Base-by-base conservation (phyloP, 345 rosid genomes). In the Mangifera indica region DNA sequence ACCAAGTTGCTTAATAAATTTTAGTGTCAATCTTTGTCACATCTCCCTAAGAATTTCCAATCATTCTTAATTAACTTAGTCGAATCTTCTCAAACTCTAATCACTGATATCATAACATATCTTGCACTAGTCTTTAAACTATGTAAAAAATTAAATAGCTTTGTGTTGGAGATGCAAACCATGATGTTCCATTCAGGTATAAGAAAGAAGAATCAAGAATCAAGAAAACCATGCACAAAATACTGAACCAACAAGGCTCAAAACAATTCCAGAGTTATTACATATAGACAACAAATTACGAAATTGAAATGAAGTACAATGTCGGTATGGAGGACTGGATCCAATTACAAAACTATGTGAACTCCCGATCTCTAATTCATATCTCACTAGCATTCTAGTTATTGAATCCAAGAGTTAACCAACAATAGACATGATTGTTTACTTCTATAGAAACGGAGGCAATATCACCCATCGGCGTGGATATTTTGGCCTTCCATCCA, bases 381-480 rank as follows among this genome's bases (percentile, higher is more conserved):
- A 63, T 46, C 65, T 25, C 46, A 66, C 14, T n/a, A 65, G 63
- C 49, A 66, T 9, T 55, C 72, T n/a, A 46, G 63, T 42, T 17
- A 9, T 18, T 24, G 59, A 26, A 52, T 26, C 40, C 21, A 8
- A 74, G 68, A 64, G 37, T 37, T 59, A 46, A 65, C 13, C 65
- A 48, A 45, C 2, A 37, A 64, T 17, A 37, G 7, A 26, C 56
- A 37, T 57, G 44, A n/a, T 63, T n/a, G 18, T 14, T 42, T 37
- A 54, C 14, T 26, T 73, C 79, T 91, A 92, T 80, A 93, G 87
- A 83, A 93, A 89, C 25, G 96, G 98, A 17, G 98, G 98, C 32
- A 93, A 79, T 61, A 95, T 91, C 18, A 95, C 88, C 97, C 97
- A 95, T 77, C 99, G 81, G 63, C 97, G 85, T 34, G 97, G 99